Evolutionary conservation across 2,329 filamentous ascomycete genomes (phyloP), one percentile per base, ranked within the genome.

Genomic region (Penicillium sp.): DNA sequence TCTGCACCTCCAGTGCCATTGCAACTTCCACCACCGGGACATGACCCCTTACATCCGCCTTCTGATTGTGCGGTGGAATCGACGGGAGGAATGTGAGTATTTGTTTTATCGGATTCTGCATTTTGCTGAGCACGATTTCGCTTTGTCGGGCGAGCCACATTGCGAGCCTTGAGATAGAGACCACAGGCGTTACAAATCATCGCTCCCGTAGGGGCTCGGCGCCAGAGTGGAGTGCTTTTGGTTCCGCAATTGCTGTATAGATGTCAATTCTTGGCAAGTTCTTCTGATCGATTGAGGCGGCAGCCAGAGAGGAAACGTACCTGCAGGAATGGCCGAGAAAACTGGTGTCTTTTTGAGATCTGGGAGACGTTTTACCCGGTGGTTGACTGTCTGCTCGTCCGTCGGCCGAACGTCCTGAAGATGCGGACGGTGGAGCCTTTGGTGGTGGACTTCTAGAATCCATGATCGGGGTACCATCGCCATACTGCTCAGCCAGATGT

Each of bases 171-270:
- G 56, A 90, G 80, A 71, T 99, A 99, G 13, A 99, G 81, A 34
- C 94, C 94, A 68, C 94, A 99, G 5, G 94, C 94, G 74, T 99
- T 99, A 76, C 94, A 99, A 54, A 99, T 97, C 23, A 91, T 97
- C 48, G 91, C 89, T 24, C 94, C 94, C 64, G 92, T 87, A 0
- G 93, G 93, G 13, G 93, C 96, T 66, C 94, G 85, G 68, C 94
- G 85, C 94, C 94, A 99, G 30, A 99, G 76, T 20, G 94, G 94
- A 40, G 94, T 99, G 70, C 89, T 87, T 46, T 91, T 97, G 13
- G 94, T 97, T 51, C 88, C 88, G 70, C 94, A 99, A 74, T 99
- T 99, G 70, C 94, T 99, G n/a, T 9, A 20, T 12, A 47, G 8
- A 33, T 34, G 46, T 63, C 17, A 62, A 54, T 51, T 27, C 44